phyloP scores from a whole-genome alignment of 1,284 basidiomycete species.

The Sanghuangporus weigelae region DNA sequence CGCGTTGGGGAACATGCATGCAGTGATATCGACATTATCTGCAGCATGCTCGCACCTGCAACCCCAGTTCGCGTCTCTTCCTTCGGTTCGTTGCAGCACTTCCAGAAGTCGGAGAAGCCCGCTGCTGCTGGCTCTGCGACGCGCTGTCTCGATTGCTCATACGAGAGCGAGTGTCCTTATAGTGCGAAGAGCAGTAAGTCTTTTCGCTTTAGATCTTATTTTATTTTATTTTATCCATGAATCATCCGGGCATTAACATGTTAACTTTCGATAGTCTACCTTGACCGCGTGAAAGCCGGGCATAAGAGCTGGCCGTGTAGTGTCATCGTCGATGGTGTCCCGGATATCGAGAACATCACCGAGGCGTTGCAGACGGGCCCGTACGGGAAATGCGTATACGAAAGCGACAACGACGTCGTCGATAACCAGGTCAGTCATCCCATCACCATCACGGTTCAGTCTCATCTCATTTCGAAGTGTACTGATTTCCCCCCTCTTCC shows the following conservation, averaged over 20 bases:
- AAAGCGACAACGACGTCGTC: conserved; percentile 75
- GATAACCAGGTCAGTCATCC: conserved; percentile 53
- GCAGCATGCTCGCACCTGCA: conserved; percentile 66
- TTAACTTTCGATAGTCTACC: conserved; percentile 48
- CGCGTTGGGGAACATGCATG: neutral
- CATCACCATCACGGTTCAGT: neutral
- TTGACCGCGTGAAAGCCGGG: conserved; percentile 57
- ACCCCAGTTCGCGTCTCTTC: conserved; percentile 68
- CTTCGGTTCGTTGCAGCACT: conserved; percentile 80
- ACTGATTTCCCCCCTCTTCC: no score
- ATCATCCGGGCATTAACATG: conserved; percentile 4
- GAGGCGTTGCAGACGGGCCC: conserved; percentile 57
- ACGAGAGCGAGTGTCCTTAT: conserved; percentile 71
- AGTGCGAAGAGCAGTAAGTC: conserved; percentile 75
- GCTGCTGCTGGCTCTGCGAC: conserved; percentile 56
- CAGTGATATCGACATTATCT: conserved; percentile 81
- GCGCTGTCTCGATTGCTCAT: conserved; percentile 69
- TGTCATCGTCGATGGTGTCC: conserved; percentile 68
- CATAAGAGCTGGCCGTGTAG: conserved; percentile 56
- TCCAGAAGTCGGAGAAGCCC: conserved; percentile 70
- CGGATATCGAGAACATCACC: conserved; percentile 74
- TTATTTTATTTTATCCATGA: conserved; percentile 16
- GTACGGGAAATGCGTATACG: conserved; percentile 83
- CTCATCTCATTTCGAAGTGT: neutral
- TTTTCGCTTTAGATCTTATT: neutral